Percentiles rank a stretch among this genome's conserved stretches.
phyloP scores from a whole-genome alignment of 371 early-diverging fungal genomes.

The Circinella minor region DNA sequence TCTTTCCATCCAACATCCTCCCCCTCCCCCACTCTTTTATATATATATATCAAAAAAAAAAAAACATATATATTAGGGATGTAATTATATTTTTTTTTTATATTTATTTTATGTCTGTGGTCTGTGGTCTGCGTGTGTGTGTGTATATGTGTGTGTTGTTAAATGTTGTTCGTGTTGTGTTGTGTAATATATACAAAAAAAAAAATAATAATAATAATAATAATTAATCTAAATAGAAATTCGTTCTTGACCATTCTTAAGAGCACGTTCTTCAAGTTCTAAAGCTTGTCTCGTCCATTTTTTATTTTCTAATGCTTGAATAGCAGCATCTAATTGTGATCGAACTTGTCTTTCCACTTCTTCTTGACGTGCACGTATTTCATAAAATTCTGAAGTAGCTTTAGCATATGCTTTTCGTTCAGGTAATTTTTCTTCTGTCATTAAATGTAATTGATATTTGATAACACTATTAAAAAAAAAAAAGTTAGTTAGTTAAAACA shows the following conservation, averaged over 20 bases:
- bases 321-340: conserved; percentile 48
- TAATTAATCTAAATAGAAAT: conserved; percentile 6
- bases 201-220: neutral
- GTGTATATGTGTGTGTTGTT: too few species aligned
- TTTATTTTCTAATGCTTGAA: conserved; percentile 28
- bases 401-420: conserved; percentile 77
- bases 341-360: conserved; percentile 63
- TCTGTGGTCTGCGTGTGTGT: too few species aligned
- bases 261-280: conserved; percentile 43
- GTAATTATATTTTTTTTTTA: too few species aligned
- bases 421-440: conserved; percentile 61
- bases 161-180: too few species aligned
- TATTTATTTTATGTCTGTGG: too few species aligned
- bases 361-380: conserved; percentile 76
- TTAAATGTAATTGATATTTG: conserved; percentile 78
- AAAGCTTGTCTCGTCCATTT: conserved; percentile 40
- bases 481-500: too few species aligned
- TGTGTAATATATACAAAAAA: neutral
- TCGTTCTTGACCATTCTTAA: conserved; percentile 33
- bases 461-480: conserved; percentile 57
- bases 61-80: too few species aligned
- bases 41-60: too few species aligned
- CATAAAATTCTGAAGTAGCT: conserved; percentile 75
- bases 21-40: too few species aligned
- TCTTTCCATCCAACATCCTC: too few species aligned